phyloP scores from a whole-genome alignment of 805 yeast genomes.

The Zygoascus ofunaensis region DNA sequence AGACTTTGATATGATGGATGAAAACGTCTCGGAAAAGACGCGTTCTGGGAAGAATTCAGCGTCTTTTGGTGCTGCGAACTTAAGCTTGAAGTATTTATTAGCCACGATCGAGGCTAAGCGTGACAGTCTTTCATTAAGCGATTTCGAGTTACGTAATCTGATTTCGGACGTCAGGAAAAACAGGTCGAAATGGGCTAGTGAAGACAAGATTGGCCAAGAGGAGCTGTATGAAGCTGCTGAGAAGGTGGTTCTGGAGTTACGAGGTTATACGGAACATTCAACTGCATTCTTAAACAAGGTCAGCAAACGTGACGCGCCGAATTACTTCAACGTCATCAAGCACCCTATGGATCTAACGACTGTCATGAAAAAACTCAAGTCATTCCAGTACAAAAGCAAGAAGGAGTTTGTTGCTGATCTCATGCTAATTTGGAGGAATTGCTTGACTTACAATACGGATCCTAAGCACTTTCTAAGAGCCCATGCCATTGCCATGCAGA shows the following conservation, averaged over 20 bases:
- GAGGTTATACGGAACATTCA: slow-evolving; percentile 92
- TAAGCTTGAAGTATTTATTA: slow-evolving; percentile 71
- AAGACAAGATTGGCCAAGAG: slow-evolving; percentile 92
- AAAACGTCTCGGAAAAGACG: slow-evolving; percentile 9
- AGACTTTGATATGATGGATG: slow-evolving; percentile 21
- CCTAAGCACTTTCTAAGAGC: slow-evolving; percentile 85
- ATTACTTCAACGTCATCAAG: slow-evolving; percentile 81
- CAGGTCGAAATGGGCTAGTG: slow-evolving; percentile 96
- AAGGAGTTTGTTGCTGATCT: slow-evolving; percentile 90
- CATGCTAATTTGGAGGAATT: slow-evolving; percentile 91
- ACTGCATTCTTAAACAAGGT: slow-evolving; percentile 93
- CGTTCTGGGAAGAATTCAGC: slow-evolving; percentile 24
- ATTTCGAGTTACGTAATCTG: slow-evolving; percentile 71
- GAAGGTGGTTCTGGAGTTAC: slow-evolving; percentile 78
- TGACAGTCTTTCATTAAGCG: slow-evolving; percentile 63
- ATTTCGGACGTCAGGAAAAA: slow-evolving; percentile 90
- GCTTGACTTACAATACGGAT: slow-evolving; percentile 86
- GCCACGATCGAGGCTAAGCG: slow-evolving; percentile 70
- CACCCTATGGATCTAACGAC: slow-evolving; percentile 96
- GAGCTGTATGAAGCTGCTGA: slow-evolving; percentile 97
- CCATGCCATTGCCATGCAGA: slow-evolving; percentile 95
- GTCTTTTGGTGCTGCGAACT: slow-evolving; percentile 62
- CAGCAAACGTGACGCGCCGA: slow-evolving; percentile 97
- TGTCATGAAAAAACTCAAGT: slow-evolving; percentile 79
- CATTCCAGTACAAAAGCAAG: slow-evolving; percentile 73